These are phyloP conservation scores for Echinochloa phyllopogon DNA, from an alignment of 176 grass and related monocot genomes.

Conservation along the genomic window DNA sequence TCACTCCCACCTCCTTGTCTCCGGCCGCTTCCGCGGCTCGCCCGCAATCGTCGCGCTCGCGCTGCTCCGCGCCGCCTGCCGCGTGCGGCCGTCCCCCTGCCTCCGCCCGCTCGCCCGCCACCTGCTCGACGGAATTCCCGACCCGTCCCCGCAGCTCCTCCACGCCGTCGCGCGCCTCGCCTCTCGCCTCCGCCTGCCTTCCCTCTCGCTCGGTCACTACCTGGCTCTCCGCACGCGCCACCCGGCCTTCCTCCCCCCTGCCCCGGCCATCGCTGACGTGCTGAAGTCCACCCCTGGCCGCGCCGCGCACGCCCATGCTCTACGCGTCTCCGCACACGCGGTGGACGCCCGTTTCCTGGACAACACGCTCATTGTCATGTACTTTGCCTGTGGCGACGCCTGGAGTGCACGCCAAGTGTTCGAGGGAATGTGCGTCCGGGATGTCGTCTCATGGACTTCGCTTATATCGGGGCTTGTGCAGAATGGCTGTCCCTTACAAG, in stretches of 20 bases:
- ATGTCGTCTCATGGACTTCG: conserved; percentile 74
- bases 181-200: conserved; percentile 7
- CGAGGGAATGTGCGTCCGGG: conserved; percentile 45
- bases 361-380: conserved; percentile 61
- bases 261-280: conserved; percentile 50
- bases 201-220: conserved; percentile 42
- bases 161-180: conserved; percentile 46
- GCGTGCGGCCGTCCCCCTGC: conserved; percentile 32
- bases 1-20: conserved; percentile 51
- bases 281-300: conserved; percentile 54
- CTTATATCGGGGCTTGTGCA: conserved; percentile 62
- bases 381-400: conserved; percentile 45
- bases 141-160: conserved; percentile 24
- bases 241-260: conserved; percentile 38
- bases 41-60: conserved; percentile 18
- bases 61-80: conserved; percentile 41
- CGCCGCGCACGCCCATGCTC: conserved; percentile 51
- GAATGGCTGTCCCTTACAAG: conserved; percentile 50
- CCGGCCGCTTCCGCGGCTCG: conserved; percentile 38
- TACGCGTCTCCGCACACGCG: conserved; percentile 39
- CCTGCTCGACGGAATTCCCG: conserved; percentile 30
- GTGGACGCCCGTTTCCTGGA: conserved; percentile 51
- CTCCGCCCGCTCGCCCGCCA: conserved; percentile 42
- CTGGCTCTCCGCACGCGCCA: conserved; percentile 23
- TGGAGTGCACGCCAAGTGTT: conserved; percentile 43